These are phyloP conservation scores for Chalciporus pseudorubinellus DNA, from an alignment of 768 basidiomycete genomes.

Conservation along the genomic window DNA sequence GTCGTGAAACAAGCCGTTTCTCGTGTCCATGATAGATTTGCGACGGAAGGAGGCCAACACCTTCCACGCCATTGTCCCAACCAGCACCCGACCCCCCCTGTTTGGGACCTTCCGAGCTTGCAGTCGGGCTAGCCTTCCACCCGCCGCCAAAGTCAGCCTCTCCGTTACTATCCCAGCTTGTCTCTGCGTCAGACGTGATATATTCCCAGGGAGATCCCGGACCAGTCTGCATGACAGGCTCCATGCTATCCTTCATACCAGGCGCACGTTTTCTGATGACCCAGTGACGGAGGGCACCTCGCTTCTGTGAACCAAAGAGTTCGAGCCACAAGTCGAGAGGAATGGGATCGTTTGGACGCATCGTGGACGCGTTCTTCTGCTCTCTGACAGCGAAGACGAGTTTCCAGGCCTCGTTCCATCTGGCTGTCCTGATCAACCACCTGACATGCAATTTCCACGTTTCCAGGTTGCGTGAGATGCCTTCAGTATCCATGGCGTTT, in stretches of 20 bases:
- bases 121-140: not conserved
- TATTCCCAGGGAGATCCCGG: not conserved
- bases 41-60: not conserved
- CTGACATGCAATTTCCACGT: constrained; percentile 58
- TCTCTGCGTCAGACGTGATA: not conserved
- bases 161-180: not conserved
- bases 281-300: constrained; percentile 31
- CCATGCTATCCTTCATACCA: not conserved
- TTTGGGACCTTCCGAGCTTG: not conserved
- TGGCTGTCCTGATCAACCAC: constrained; percentile 52
- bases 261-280: not conserved
- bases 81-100: not conserved
- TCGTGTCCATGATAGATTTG: not conserved
- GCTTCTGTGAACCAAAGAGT: constrained; percentile 47
- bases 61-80: not conserved
- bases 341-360: constrained; percentile 15
- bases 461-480: constrained; percentile 45
- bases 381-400: constrained; percentile 31
- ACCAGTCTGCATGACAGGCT: not conserved
- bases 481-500: constrained; percentile 42
- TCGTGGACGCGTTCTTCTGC: constrained; percentile 7
- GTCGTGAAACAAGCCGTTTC: constrained; percentile 17
- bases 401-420: constrained; percentile 59
- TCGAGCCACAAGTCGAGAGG: constrained; percentile 60
- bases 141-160: not conserved